Conservation (phyloP, 805 yeast species). For the Suhomyces vadensis region DNA sequence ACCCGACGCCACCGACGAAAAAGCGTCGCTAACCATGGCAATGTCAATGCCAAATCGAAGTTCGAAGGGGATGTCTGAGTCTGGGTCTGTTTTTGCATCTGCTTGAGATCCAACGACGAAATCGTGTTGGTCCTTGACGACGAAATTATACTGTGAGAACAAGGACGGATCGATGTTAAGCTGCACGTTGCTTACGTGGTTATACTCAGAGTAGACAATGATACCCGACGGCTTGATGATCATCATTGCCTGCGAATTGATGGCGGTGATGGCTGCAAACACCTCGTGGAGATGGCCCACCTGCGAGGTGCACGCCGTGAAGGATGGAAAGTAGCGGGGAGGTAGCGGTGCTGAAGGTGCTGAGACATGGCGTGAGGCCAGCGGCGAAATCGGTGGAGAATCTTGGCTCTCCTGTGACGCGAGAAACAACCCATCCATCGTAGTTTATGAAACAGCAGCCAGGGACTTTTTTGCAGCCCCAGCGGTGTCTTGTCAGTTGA, state of each 20-base stretch:
- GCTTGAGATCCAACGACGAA: neutral
- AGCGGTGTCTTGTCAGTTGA: too few species aligned
- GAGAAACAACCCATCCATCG: neutral
- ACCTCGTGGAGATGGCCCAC: constrained; percentile 41
- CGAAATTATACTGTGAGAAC: constrained; percentile 31
- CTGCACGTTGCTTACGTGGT: constrained; percentile 38
- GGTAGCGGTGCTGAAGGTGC: too few species aligned
- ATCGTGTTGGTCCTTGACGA: constrained; percentile 11
- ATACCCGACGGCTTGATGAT: constrained; percentile 35
- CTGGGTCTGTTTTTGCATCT: neutral
- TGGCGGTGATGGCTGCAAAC: constrained; percentile 31
- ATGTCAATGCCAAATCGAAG: constrained; percentile 38
- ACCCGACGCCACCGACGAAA: constrained; percentile 31
- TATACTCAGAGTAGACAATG: constrained; percentile 34
- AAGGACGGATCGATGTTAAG: constrained; percentile 38
- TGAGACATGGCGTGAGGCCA: too few species aligned
- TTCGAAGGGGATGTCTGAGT: too few species aligned
- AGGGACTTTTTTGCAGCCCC: too few species aligned
- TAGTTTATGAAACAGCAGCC: too few species aligned
- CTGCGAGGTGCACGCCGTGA: constrained; percentile 39
- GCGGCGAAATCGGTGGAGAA: too few species aligned
- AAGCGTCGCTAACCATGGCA: constrained; percentile 35
- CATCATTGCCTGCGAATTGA: constrained; percentile 36
- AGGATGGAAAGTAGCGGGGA: constrained; percentile 12
- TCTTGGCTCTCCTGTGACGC: neutral